A percentile compares a stretch with the other conserved stretches of the same genome.
phyloP scores from a whole-genome alignment of 2,329 filamentous ascomycete species.

The Nectriaceae sp. region DNA sequence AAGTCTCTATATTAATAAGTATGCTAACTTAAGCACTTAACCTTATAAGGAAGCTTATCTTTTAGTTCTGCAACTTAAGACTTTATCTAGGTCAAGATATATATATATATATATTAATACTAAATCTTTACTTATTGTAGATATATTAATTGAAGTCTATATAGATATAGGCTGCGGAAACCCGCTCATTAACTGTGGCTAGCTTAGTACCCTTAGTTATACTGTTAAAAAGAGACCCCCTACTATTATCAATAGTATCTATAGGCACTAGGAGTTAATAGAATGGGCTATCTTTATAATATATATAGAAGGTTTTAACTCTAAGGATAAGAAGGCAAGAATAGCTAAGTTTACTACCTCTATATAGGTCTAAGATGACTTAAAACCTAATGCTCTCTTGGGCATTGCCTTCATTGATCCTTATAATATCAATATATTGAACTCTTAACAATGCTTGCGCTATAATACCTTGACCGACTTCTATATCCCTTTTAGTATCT shows the following conservation, averaged over 20 bases:
- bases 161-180: neutral
- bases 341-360: neutral
- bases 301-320: neutral
- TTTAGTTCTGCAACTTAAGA: neutral
- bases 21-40: too few relatives aligned
- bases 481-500: too few relatives aligned
- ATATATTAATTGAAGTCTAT: neutral
- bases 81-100: neutral
- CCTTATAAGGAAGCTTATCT: too few relatives aligned
- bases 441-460: too few relatives aligned
- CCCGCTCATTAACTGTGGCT: neutral
- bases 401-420: too few relatives aligned
- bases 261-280: neutral
- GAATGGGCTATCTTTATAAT: constrained; percentile 3
- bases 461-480: too few relatives aligned
- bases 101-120: neutral
- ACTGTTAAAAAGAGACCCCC: neutral
- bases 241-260: neutral
- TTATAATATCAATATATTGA: too few relatives aligned
- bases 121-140: neutral
- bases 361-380: too few relatives aligned
- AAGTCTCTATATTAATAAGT: too few relatives aligned
- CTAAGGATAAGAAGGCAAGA: too few relatives aligned
- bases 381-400: too few relatives aligned
- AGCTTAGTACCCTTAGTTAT: neutral